Conservation (phyloP, 495 filamentous ascomycete species). For the Hypoxylon crocopeplum region DNA sequence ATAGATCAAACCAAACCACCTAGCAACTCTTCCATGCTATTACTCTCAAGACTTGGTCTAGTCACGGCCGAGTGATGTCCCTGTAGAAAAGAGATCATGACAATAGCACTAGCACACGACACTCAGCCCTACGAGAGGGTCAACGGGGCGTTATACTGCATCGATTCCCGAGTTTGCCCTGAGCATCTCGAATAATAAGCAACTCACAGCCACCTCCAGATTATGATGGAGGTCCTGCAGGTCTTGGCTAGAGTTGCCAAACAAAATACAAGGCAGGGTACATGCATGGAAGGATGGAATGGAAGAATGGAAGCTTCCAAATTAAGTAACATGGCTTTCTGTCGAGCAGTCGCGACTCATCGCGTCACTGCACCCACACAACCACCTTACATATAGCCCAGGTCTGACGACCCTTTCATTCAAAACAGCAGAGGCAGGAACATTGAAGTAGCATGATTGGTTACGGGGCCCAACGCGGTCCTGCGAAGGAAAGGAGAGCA, state of each 20-base stretch:
- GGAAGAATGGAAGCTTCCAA: conserved; percentile 11
- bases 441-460: conserved; percentile 8
- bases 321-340: conserved; percentile 14
- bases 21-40: no score
- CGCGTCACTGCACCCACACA: not conserved
- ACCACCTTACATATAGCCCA: not conserved
- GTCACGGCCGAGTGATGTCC: not conserved
- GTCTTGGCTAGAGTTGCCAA: conserved; percentile 24
- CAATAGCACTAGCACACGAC: not conserved
- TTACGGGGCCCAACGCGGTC: not conserved
- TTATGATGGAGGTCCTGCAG: conserved; percentile 14
- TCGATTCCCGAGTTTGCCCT: no score
- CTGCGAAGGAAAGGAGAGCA: conserved; percentile 34
- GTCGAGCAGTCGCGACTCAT: not conserved
- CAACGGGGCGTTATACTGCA: no score
- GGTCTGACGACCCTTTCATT: conserved; percentile 22
- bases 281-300: conserved; percentile 3
- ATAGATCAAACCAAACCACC: no score
- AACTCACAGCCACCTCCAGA: conserved; percentile 35
- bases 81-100: not conserved
- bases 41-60: no score
- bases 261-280: not conserved
- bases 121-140: conserved; percentile 29
- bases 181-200: no score
- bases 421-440: conserved; percentile 4